These are phyloP conservation scores for Cercophora newfieldiana DNA, from an alignment of 495 filamentous ascomycete genomes.

Conservation along the genomic window DNA sequence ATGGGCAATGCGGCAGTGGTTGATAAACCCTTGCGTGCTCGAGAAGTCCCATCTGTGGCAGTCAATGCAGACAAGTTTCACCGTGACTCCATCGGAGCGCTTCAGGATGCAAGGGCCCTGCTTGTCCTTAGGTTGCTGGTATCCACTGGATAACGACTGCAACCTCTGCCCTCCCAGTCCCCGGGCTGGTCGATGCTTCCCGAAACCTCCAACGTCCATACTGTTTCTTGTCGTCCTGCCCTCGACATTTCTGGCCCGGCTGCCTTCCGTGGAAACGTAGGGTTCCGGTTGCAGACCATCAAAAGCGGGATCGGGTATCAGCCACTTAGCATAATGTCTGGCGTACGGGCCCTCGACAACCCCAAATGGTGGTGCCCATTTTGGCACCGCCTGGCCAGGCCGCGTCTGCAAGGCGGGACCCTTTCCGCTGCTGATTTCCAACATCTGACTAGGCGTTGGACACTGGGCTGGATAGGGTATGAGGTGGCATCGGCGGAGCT, in stretches of 20 bases:
- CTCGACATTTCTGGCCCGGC: slow-evolving; percentile 50
- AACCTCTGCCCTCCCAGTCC: slow-evolving; percentile 61
- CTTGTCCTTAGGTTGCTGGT: slow-evolving; percentile 68
- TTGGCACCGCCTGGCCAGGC: slow-evolving; percentile 60
- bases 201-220: slow-evolving; percentile 55
- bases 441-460: slow-evolving; percentile 59
- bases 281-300: slow-evolving; percentile 60
- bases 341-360: slow-evolving; percentile 90
- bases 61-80: slow-evolving; percentile 84
- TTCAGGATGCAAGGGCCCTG: slow-evolving; percentile 54
- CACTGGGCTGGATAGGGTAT: slow-evolving; percentile 77
- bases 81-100: slow-evolving; percentile 54
- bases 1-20: slow-evolving; percentile 96
- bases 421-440: slow-evolving; percentile 67
- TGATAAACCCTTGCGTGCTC: slow-evolving; percentile 96
- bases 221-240: slow-evolving; percentile 74
- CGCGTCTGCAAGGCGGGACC: slow-evolving; percentile 63
- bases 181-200: slow-evolving; percentile 63
- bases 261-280: slow-evolving; percentile 35
- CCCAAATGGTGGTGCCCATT: slow-evolving; percentile 78
- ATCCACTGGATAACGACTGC: slow-evolving; percentile 70
- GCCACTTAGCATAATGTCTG: slow-evolving; percentile 90
- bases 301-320: slow-evolving; percentile 85
- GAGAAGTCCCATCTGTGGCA: slow-evolving; percentile 88
- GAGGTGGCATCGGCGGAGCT: slow-evolving; percentile 85